Percentiles rank a stretch among this genome's conserved stretches.
Conservation (phyloP, 345 rosid species). For the Isatis tinctoria region DNA sequence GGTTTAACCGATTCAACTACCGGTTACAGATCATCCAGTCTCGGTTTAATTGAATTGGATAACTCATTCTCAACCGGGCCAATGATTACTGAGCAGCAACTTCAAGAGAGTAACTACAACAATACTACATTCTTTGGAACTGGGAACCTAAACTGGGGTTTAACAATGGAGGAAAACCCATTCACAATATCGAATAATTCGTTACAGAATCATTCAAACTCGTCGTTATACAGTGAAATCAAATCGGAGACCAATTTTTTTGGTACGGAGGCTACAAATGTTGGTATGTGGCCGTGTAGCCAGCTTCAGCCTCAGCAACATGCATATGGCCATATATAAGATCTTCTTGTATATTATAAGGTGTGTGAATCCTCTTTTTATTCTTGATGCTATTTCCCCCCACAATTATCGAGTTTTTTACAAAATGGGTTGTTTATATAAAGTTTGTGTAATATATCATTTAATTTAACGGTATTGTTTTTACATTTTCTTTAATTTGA, state of each 20-base stretch:
- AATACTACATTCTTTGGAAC: conserved; percentile 53
- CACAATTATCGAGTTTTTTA: neutral
- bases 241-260: conserved; percentile 67
- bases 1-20: conserved; percentile 19
- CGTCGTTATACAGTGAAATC: conserved; percentile 52
- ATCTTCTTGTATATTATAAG: conserved; percentile 24
- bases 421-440: conserved; percentile 14
- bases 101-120: conserved; percentile 43
- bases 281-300: conserved; percentile 47
- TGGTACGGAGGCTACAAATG: conserved; percentile 38
- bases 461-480: conserved; percentile 22
- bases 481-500: neutral
- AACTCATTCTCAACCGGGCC: conserved; percentile 33
- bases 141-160: conserved; percentile 53
- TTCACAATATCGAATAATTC: conserved; percentile 28
- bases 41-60: conserved; percentile 33
- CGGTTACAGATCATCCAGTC: conserved; percentile 39
- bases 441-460: conserved; percentile 30
- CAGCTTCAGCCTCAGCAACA: conserved; percentile 50
- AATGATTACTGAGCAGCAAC: conserved; percentile 40
- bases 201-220: conserved; percentile 56
- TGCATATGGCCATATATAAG: conserved; percentile 35
- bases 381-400: neutral
- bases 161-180: conserved; percentile 39
- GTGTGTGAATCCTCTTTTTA: conserved; percentile 21